Evolutionary conservation across 2,329 filamentous ascomycete species (phyloP).

Genomic region (Neofusicoccum sp.): DNA sequence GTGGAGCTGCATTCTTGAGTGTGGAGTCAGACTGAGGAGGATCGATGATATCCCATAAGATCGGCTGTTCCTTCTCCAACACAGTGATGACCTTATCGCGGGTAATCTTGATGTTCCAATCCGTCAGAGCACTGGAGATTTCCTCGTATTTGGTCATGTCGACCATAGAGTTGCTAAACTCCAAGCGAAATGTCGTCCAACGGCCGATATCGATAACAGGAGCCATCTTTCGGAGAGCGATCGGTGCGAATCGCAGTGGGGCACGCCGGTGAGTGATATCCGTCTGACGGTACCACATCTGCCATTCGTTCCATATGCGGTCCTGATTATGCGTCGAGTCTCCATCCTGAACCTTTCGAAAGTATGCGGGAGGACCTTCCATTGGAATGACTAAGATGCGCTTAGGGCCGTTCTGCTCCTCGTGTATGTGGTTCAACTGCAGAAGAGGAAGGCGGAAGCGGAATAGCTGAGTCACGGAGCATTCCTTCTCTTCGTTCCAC

Average conservation of each 20-base stretch:
- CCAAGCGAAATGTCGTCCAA: constrained; percentile 62
- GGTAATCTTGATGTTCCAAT: constrained; percentile 67
- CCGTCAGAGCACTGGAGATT: constrained; percentile 58
- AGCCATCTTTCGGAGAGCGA: constrained; percentile 40
- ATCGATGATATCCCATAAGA: constrained; percentile 29
- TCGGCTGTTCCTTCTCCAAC: constrained; percentile 21
- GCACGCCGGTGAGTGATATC: constrained; percentile 51
- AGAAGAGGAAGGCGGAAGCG: constrained; percentile 47
- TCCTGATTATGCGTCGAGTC: constrained; percentile 42
- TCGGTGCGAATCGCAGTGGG: constrained; percentile 33
- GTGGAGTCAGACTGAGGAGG: not conserved
- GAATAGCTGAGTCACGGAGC: constrained; percentile 27
- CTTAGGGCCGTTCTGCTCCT: constrained; percentile 19
- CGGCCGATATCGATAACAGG: constrained; percentile 43
- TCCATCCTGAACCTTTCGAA: constrained; percentile 34
- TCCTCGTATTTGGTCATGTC: constrained; percentile 37
- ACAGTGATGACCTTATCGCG: constrained; percentile 45
- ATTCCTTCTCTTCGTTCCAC: constrained; percentile 21
- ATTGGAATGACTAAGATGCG: constrained; percentile 31
- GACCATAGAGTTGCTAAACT: constrained; percentile 40
- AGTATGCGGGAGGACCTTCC: constrained; percentile 44
- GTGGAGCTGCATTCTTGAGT: not conserved
- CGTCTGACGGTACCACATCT: constrained; percentile 64
- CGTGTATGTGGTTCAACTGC: constrained; percentile 43
- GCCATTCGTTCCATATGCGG: constrained; percentile 54